Base-by-base conservation (phyloP, 805 yeast species). In the Lipomyces yamanashiensis region DNA sequence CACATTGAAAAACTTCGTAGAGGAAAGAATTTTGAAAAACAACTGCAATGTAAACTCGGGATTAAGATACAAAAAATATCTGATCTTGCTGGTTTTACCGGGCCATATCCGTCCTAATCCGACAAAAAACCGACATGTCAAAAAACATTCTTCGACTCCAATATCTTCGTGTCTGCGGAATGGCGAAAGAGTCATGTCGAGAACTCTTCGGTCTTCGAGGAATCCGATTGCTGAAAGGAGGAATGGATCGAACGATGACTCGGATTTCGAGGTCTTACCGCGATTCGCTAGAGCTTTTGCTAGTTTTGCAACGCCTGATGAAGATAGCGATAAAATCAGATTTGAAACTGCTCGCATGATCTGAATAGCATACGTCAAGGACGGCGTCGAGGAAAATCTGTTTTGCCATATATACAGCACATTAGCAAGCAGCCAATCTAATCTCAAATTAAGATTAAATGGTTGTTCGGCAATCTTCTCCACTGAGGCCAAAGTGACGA, bases 91-190 rank as follows among this genome's bases (percentile, higher is more conserved):
- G 19, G 54, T 52, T 45, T 63, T 60, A 6, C 48, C 52, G 2
- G 66, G 67, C 64, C 66, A 60, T 21, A 63, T 57, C n/a, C 67
- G 58, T 10, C 58, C 61, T n/a, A 63, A 41, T 28, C 61, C 55
- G 8, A 61, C 62, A 21, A 62, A 61, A 45, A 49, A 63, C 13
- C 48, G 37, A 39, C 67, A 63, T 10, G 52, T 63, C 7, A 58
- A n/a, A 23, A 61, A 43, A 17, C 48, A 48, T 10, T 59, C 63
- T 7, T 52, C 47, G 9, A n/a, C 17, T 17, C 47, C 36, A 3
- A 52, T 17, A 2, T 51, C 10, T 7, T 21, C 3, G 8, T 7
- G n/a, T 17, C 39, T 13, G 10, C 62, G 58, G 12, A 63, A 57
- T 10, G 60, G 66, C 17, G 54, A 15, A 34, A 63, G 39, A 2